Evolutionary conservation across 2,329 filamentous ascomycete species (phyloP), one percentile per base, ranked within the genome.

Genomic region (Lachnellula suecica): DNA sequence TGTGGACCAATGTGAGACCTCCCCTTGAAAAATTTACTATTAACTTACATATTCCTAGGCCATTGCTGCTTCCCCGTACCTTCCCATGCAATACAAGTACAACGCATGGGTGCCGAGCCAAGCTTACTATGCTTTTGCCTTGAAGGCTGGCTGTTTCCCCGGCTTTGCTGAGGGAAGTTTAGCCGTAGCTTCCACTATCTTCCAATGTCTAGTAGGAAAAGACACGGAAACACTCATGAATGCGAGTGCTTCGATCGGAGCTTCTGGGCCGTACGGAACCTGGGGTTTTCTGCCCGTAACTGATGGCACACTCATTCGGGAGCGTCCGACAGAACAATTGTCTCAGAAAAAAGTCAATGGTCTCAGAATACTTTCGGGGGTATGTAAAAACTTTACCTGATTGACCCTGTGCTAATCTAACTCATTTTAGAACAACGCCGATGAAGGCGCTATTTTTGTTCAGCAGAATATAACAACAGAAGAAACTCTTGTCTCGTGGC

Each of bases 11-110:
- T 31, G 53, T 61, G 49, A 52, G 56, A 19, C 3, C 17, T 23
- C 13, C 23, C 9, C 7, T 7, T n/a, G n/a, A n/a, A n/a, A n/a
- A n/a, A 8, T 5, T 45, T 23, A 45, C 13, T 25, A 5, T 19
- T 25, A 31, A 31, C 29, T 8, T n/a, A n/a, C n/a, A 31, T 15
- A 15, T 31, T 8, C 17, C 5, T 15, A 50, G 24, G 58, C 48
- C 4, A 70, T 57, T 65, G 70, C 48, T 61, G 69, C 47, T 51
- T 75, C 71, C 15, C 79, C 80, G 2, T 83, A 78, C 58, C 65
- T 81, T 0, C 78, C 79, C 0, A 74, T 74, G 51, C 78, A 83
- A 58, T 79, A 77, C 60, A 68, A 68, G 24, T 79, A 75, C 59
- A 68, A 74, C 48, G 75, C 72, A 27, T 66, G 63, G 47, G 59